Base-by-base conservation (phyloP, 306 rosid species). In the Inga leiocalycina region DNA sequence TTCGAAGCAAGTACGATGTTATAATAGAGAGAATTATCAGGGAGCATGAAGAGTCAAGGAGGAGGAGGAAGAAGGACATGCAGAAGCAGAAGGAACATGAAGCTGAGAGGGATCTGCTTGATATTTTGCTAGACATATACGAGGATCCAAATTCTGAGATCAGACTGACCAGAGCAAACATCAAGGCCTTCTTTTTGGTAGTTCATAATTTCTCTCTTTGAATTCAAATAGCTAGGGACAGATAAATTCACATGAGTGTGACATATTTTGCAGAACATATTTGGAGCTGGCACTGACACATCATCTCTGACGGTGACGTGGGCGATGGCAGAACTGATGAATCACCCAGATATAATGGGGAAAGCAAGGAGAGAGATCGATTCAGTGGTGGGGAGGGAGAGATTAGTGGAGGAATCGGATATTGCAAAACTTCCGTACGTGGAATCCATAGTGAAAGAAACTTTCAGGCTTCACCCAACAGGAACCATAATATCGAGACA, bases 381-480 rank as follows among this genome's bases (percentile, higher is more conserved):
- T 22, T 14, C 78, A 10, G 82, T 88, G 19, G 62, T 89, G 22
- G 94, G 93, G n/a, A 83, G 77, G 44, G 75, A 12, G n/a, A 89
- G 82, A 56, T 8, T 84, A 13, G 87, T 89, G 16, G 79, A 88
- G 30, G 94, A 91, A 49, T 89, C 93, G 71, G 90, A 89, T n/a
- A 83, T 89, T 4, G 5, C 44, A 20, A 85, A 86, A 46, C 91
- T 91, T 71, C 91, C 91, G 2, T 89, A 91, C 61, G 69, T 87
- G 54, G 88, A 85, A 69, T 91, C 91, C 22, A 72, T 86, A 64
- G 89, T 89, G 51, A 90, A 91, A 77, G 94, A 91, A 54, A 88
- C 91, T 3, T 78, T 89, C 19, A 89, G 94, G 85, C 90, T 89
- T 77, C 94, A 89, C 82, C 90, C 94, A 10, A 78, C 89, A 0